Evolutionary conservation across 2,329 filamentous ascomycete genomes (phyloP), one percentile per base, ranked within the genome.

Genomic region (Cercospora sesami): DNA sequence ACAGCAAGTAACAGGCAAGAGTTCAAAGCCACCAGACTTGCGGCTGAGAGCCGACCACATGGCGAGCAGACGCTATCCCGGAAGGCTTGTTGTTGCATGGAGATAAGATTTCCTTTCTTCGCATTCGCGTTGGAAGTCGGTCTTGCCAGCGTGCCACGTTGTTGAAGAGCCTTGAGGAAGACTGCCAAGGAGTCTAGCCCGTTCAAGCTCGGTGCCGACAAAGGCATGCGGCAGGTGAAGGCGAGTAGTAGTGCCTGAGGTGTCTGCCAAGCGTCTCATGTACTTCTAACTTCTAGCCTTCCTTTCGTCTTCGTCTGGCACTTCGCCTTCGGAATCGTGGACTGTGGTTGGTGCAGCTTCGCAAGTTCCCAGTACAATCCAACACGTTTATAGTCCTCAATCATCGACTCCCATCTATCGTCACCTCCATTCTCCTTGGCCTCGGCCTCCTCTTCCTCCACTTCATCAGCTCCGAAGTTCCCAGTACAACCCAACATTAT

Each of bases 381-480:
- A 26, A 26, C 26, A 26, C n/a, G n/a, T n/a, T n/a, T n/a, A n/a
- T n/a, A 78, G 55, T 78, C 76, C 66, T 79, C 78, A 21, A 78
- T 76, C 78, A 79, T 79, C 51, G 73, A 76, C 69, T 79, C 78
- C 78, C 76, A 78, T 4, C 76, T 77, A 10, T 74, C 75, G 10
- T 76, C 75, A 8, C 72, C 75, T 14, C 73, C 75, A 60, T 74
- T 66, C 64, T 76, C 85, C 68, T 83, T n/a, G n/a, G n/a, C n/a
- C n/a, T n/a, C n/a, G n/a, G n/a, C n/a, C n/a, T n/a, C n/a, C n/a
- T n/a, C 84, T 53, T 83, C 85, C 30, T 81, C 86, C 51, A 90
- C 88, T 57, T 86, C 86, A n/a, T n/a, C n/a, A n/a, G n/a, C n/a
- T n/a, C n/a, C n/a, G n/a, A n/a, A n/a, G n/a, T n/a, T n/a, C n/a